Conservation (phyloP, 2,329 filamentous ascomycete genomes). For the Colletotrichum sp. region DNA sequence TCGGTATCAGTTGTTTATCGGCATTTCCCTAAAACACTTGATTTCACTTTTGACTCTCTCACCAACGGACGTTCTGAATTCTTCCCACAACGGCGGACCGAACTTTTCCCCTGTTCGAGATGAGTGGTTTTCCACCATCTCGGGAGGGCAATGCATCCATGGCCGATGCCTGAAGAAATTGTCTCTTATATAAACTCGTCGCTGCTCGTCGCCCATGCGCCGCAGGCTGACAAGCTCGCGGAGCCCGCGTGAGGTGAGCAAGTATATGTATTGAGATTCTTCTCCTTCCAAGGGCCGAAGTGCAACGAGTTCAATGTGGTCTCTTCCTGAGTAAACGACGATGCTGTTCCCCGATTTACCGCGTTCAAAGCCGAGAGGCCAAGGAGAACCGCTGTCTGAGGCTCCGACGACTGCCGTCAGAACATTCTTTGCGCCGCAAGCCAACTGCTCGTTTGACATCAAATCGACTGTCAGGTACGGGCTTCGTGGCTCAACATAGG, state of each 20-base stretch:
- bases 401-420: neutral
- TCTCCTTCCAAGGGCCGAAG: neutral
- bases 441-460: neutral
- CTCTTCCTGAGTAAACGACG: neutral
- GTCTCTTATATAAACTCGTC: neutral
- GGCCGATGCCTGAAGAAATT: neutral
- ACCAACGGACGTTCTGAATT: neutral
- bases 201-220: neutral
- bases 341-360: neutral
- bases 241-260: neutral
- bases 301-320: neutral
- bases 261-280: neutral
- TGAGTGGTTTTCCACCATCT: neutral
- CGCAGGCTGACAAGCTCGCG: neutral
- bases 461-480: neutral
- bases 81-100: neutral
- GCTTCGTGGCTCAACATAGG: neutral
- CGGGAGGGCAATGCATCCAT: neutral
- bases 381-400: neutral
- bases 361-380: neutral
- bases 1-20: neutral
- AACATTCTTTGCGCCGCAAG: neutral
- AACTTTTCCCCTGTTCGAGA: neutral
- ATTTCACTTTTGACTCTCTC: neutral
- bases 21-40: neutral